These are phyloP conservation scores for Pulveroboletus sp. DNA, from an alignment of 768 basidiomycete genomes.

Conservation along the genomic window DNA sequence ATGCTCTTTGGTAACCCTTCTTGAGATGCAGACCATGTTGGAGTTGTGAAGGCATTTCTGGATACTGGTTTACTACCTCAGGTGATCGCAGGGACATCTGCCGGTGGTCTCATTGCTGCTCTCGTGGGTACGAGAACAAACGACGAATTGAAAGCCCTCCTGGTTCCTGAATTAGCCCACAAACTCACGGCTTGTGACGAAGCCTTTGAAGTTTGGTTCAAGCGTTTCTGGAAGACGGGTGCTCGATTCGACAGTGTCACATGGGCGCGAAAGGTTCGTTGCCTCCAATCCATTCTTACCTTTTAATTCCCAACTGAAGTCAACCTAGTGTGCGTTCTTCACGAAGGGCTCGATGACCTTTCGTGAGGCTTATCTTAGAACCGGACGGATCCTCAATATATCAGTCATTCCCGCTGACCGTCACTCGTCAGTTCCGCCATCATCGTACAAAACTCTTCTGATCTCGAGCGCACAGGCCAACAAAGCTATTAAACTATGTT, in stretches of 20 bases:
- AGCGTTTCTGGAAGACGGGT: constrained; percentile 79
- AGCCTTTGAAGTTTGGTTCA: constrained; percentile 63
- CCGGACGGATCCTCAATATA: constrained; percentile 91
- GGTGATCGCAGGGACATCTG: constrained; percentile 93
- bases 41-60: constrained; percentile 89
- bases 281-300: neutral
- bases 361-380: constrained; percentile 88
- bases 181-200: constrained; percentile 84
- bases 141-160: constrained; percentile 72
- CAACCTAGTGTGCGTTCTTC: constrained; percentile 74
- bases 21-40: constrained; percentile 66
- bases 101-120: constrained; percentile 78
- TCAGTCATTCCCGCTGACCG: constrained; percentile 89
- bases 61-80: constrained; percentile 84
- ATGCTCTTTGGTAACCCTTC: neutral
- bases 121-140: constrained; percentile 87
- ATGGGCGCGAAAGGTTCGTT: constrained; percentile 85
- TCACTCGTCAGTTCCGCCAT: constrained; percentile 60
- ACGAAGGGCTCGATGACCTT: constrained; percentile 94
- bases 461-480: constrained; percentile 55
- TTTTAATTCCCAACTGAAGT: neutral
- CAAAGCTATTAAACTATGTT: constrained; percentile 92
- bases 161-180: constrained; percentile 82
- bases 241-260: constrained; percentile 89
- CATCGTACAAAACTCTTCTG: constrained; percentile 4